phyloP scores from a whole-genome alignment of 345 rosid species.

The Gynandropsis gynandra region DNA sequence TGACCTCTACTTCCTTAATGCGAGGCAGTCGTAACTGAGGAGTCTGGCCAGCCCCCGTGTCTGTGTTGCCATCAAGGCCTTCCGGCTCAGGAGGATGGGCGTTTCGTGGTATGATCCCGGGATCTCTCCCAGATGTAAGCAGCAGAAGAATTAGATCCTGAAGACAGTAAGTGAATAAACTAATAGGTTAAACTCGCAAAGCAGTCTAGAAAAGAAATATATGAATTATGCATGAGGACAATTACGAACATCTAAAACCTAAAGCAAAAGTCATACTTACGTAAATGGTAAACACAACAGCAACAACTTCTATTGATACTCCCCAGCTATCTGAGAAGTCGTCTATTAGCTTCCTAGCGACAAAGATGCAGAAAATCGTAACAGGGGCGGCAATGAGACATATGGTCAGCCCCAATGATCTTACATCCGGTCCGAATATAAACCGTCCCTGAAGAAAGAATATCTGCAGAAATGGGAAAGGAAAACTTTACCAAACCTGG shows the following conservation, averaged over 20 bases:
- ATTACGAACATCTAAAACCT: neutral
- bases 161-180: constrained; percentile 7
- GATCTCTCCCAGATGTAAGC: constrained; percentile 89
- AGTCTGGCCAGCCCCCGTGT: constrained; percentile 39
- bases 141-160: constrained; percentile 73
- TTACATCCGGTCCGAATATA: constrained; percentile 75
- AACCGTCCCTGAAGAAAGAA: constrained; percentile 75
- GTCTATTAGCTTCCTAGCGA: constrained; percentile 38
- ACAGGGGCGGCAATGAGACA: constrained; percentile 60
- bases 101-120: constrained; percentile 88
- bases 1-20: constrained; percentile 59
- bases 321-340: constrained; percentile 45
- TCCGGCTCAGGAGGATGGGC: constrained; percentile 69
- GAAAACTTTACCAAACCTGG: neutral
- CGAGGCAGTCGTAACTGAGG: constrained; percentile 46
- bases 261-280: constrained; percentile 6
- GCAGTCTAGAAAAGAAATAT: neutral
- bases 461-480: constrained; percentile 41
- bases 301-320: constrained; percentile 36
- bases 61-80: constrained; percentile 35
- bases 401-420: constrained; percentile 65
- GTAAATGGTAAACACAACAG: constrained; percentile 29
- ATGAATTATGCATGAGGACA: neutral
- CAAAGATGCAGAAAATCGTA: constrained; percentile 58
- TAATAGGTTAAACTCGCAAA: too few relatives aligned